Base-by-base conservation (phyloP, 352 stramenopile species). In the Phytopythium ostracodes region DNA sequence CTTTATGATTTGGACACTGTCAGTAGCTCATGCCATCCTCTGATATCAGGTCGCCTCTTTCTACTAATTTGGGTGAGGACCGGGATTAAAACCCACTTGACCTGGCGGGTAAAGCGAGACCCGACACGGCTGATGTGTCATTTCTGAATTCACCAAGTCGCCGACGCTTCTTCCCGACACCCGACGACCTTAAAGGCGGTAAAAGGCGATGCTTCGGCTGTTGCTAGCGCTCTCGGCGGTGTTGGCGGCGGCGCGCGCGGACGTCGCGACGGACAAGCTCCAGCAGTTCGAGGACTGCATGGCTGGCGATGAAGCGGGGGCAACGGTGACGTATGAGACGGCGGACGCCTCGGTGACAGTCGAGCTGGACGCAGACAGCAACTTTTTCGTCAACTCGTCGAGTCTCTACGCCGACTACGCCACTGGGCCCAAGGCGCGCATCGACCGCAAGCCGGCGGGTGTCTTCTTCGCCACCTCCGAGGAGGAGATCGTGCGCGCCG, bases 391-490 rank as follows among this genome's bases (percentile, higher is more conserved):
- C 27, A 62, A 67, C 40, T 55, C 68, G 40, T 78, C 71, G 1
- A 58, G 60, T 7, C 56, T 65, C 1, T 85, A 85, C 70, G 65
- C 56, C 2, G 71, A 85, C 59, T 82, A 78, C 56, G 77, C 77
- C 2, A 83, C 72, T 25, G 77, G 77, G 20, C 67, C 76, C n/a
- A 86, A 83, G 24, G 67, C 74, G 38, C 75, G 75, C 27, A 81
- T 81, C 56, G 61, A 70, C 29, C 71, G 74, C 31, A 75, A 67
- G 51, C 77, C 74, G 25, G 66, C 77, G 14, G 75, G 69, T 20
- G 74, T 86, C 0, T 83, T 80, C 51, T 81, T 86, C 47, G 77
- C 77, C 50, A 63, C 63, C 12, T 73, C 40, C 2, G 77, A 86
- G 51, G 63, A 68, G 11, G 72, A 86, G 44, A 68, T 86, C 3